Conservation (phyloP, 176 grass and related monocot species). For the Pontederia crassipes region DNA sequence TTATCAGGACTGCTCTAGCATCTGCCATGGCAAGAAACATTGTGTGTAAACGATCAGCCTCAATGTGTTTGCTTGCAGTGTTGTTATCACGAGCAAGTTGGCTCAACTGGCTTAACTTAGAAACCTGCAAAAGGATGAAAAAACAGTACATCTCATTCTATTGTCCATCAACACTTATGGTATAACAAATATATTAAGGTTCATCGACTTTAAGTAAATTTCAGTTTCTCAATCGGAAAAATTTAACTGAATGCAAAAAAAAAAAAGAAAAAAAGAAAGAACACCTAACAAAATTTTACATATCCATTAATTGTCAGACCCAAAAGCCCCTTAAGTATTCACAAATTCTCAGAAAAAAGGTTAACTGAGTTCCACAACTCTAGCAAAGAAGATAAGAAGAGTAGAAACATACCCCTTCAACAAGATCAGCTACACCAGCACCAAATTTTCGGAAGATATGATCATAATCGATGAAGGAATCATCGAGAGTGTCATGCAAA, state of each 20-base stretch:
- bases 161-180: not conserved
- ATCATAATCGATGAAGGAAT: constrained; percentile 82
- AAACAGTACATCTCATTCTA: not conserved
- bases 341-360: not conserved
- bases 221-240: too few relatives aligned
- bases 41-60: constrained; percentile 24
- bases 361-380: not conserved
- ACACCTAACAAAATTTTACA: too few relatives aligned
- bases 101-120: constrained; percentile 24
- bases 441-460: constrained; percentile 79
- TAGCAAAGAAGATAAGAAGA: not conserved
- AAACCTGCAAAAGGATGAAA: constrained; percentile 16
- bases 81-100: constrained; percentile 27
- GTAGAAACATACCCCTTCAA: constrained; percentile 76
- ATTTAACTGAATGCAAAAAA: too few relatives aligned
- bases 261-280: too few relatives aligned
- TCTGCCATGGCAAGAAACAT: constrained; percentile 30
- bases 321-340: not conserved
- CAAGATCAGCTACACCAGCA: constrained; percentile 66
- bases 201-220: not conserved
- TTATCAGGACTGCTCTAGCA: constrained; percentile 45
- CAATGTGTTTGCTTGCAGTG: constrained; percentile 16
- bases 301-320: not conserved
- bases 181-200: not conserved
- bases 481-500: constrained; percentile 87